Evolutionary conservation across 306 rosid species (phyloP), one percentile per base, ranked within the genome.

Genomic region (Quercus ilex): DNA sequence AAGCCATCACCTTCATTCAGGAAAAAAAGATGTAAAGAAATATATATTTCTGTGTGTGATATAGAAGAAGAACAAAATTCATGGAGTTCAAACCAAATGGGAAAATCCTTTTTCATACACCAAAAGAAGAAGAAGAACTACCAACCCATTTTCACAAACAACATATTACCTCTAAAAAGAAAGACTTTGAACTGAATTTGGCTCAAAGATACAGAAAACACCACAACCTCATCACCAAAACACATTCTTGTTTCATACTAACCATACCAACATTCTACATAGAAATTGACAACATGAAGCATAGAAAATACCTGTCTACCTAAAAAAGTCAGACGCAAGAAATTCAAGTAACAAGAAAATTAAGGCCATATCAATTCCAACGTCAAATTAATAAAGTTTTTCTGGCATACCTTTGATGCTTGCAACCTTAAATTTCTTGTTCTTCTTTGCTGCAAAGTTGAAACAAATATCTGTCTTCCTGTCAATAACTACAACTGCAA

Each of bases 31-130:
- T 17, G 62, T 60, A 11, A 49, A 49, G 53, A 49, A 49, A 49
- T 41, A 41, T 8, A 41, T 41, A 41, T 41, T 41, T 49, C 5
- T 49, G 53, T 49, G 53, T 49, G 17, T 49, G 17, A 10, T 9
- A 26, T 7, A 57, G 60, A 68, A 63, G 55, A 73, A 53, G 19
- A 23, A 20, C 53, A 21, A 59, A 69, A 6, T 30, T 52, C 20
- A 71, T 51, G 51, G 74, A 53, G 74, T n/a, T 75, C 25, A 65
- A 83, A 76, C 75, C 73, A 77, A 69, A 84, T 51, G 49, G 41
- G 26, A 20, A 20, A 18, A 46, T 4, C 31, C 35, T 69, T 33
- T 71, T 78, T 63, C 71, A 41, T 43, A 25, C 78, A n/a, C 18
- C 52, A 67, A 28, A n/a, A 7, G 15, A 19, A 41, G 46, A 41